These are phyloP conservation scores for Bipolaris victoriae DNA, from an alignment of 2,329 filamentous ascomycete species.

Conservation along the genomic window DNA sequence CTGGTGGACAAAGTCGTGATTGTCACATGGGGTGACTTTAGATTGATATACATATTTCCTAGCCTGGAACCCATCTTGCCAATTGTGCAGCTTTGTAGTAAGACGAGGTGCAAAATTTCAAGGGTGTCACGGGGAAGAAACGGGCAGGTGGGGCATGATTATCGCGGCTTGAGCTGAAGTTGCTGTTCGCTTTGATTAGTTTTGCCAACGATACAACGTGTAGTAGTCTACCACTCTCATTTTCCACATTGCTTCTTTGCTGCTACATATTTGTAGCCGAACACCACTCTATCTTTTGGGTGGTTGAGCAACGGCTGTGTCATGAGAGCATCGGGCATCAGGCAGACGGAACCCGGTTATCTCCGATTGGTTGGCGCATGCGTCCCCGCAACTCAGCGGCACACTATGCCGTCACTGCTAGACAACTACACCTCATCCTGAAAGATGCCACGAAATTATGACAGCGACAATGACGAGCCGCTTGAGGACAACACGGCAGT, in stretches of 20 bases:
- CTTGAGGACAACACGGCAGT: slow-evolving; percentile 59
- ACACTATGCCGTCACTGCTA: slow-evolving; percentile 11
- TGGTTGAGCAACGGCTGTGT: not conserved
- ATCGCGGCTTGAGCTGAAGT: too few relatives aligned
- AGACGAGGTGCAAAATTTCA: not conserved
- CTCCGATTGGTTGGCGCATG: slow-evolving; percentile 13
- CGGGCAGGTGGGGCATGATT: too few relatives aligned
- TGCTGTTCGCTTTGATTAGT: too few relatives aligned
- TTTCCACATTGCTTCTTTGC: too few relatives aligned
- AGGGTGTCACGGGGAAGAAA: too few relatives aligned
- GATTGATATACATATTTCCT: not conserved
- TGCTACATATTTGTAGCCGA: too few relatives aligned
- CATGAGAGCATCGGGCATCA: slow-evolving; percentile 2
- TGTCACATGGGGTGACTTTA: not conserved
- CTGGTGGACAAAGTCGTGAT: not conserved
- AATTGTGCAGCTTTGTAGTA: not conserved
- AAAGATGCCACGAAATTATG: slow-evolving; percentile 32
- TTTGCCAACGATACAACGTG: too few relatives aligned
- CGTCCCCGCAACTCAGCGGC: slow-evolving; percentile 15
- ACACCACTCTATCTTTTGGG: too few relatives aligned
- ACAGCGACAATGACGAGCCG: slow-evolving; percentile 49
- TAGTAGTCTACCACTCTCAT: too few relatives aligned
- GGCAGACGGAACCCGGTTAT: slow-evolving; percentile 6
- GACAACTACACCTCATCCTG: slow-evolving; percentile 1
- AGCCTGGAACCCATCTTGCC: not conserved